Evolutionary conservation across 371 early-diverging fungal species (phyloP).

Genomic region (Funneliformis caledonium): DNA sequence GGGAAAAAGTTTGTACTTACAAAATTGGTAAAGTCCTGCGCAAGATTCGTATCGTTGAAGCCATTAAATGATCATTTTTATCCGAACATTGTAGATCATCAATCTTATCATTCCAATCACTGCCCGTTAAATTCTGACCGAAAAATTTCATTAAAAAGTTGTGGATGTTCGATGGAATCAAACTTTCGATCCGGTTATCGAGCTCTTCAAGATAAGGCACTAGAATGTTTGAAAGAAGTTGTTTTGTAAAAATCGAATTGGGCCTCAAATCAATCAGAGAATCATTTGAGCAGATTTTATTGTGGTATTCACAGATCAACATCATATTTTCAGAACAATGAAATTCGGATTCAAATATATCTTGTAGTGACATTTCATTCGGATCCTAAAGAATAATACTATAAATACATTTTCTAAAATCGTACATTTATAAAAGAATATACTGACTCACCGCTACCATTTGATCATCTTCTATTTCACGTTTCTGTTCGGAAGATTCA

Average conservation of each 20-base stretch:
- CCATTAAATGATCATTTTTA: constrained; percentile 23
- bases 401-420: background rate
- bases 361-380: constrained; percentile 8
- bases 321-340: constrained; percentile 25
- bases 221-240: constrained; percentile 10
- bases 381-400: constrained; percentile 17
- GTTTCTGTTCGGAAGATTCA: no score
- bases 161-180: constrained; percentile 11
- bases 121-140: constrained; percentile 6
- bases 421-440: background rate
- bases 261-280: constrained; percentile 20
- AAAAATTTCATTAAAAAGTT: constrained; percentile 22
- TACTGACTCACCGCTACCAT: no score
- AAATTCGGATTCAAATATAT: background rate
- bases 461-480: no score
- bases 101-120: constrained; percentile 26
- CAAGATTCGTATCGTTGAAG: constrained; percentile 1
- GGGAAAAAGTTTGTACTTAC: constrained; percentile 35
- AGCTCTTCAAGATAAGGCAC: constrained; percentile 14
- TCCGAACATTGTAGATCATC: constrained; percentile 20
- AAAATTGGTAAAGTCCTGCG: constrained; percentile 27
- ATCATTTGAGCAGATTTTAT: background rate
- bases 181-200: constrained; percentile 25
- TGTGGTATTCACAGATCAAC: constrained; percentile 15
- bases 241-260: constrained; percentile 21